Evolutionary conservation across 2,329 filamentous ascomycete genomes (phyloP), one percentile per base, ranked within the genome.

Genomic region (Penicillium occitanis): DNA sequence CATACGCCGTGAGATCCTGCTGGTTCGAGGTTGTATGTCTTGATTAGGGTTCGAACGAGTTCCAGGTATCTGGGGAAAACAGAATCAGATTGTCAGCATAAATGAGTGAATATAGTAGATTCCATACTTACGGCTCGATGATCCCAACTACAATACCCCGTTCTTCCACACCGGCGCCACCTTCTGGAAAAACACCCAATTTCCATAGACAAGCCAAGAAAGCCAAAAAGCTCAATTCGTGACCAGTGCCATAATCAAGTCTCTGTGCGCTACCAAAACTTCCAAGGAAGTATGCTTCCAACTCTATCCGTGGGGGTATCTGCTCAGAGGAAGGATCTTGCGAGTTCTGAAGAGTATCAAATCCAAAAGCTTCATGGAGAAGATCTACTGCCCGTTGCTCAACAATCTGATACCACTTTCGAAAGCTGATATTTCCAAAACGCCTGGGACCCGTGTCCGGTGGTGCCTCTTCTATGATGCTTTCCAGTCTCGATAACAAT

Each of bases 1-100:
- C 95, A 99, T 22, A 99, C 95, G 2, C 95, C 95, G 75, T 98
- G 95, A 1, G 94, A 96, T 2, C 95, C 95, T 5, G 95, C 95
- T 3, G 95, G 95, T 75, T 99, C 95, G 22, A 99, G 86, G 0
- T 90, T 97, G 76, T 98, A 99, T 2, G 89, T 94, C 61, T 92
- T 83, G 71, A 99, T 97, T 10, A 99, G 84, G 50, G 86, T 88
- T 46, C 95, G 89, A 55, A 97, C 84, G 1, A 98, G 88, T 37
- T 83, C 81, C n/a, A 96, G 82, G 73, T 96, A 96, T 48, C 90
- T 92, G 72, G 8, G 30, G 48, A 7, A 13, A 30, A 33, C 11
- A 13, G 14, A 14, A 48, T 66, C 33, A 8, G 4, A 61, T 50
- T 37, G 7, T 42, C 3, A 44, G 35, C 28, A 17, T 33, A 25